phyloP scores from a whole-genome alignment of 2,329 filamentous ascomycete genomes.

The Daldinia eschscholtzii region DNA sequence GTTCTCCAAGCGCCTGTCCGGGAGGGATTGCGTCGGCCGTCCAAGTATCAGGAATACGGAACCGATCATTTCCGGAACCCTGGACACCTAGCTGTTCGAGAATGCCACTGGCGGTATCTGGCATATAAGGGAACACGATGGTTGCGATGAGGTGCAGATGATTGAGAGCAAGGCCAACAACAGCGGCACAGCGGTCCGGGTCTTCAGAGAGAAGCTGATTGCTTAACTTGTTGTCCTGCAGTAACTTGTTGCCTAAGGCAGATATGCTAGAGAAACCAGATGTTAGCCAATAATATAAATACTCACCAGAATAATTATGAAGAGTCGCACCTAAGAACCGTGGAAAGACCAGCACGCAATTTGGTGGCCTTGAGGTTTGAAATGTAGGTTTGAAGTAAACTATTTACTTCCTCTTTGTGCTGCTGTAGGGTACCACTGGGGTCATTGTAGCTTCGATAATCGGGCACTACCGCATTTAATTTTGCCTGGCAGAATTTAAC shows the following conservation, averaged over 20 bases:
- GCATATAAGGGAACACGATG: slow-evolving; percentile 87
- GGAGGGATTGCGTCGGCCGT: slow-evolving; percentile 70
- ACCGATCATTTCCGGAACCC: slow-evolving; percentile 42
- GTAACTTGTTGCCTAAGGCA: slow-evolving; percentile 60
- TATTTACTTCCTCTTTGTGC: slow-evolving; percentile 73
- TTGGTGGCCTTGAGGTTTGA: slow-evolving; percentile 77
- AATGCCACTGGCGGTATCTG: slow-evolving; percentile 80
- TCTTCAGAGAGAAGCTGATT: slow-evolving; percentile 68
- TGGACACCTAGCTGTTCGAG: slow-evolving; percentile 78
- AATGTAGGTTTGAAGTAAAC: slow-evolving; percentile 74
- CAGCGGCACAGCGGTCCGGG: slow-evolving; percentile 66
- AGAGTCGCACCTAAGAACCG: slow-evolving; percentile 34
- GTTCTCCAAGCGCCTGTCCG: slow-evolving; percentile 84
- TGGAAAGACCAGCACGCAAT: slow-evolving; percentile 72
- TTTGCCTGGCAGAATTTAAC: slow-evolving; percentile 74
- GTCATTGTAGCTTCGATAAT: slow-evolving; percentile 59
- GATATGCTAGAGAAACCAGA: slow-evolving; percentile 38
- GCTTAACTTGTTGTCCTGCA: slow-evolving; percentile 66
- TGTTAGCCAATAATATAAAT: slow-evolving; percentile 23
- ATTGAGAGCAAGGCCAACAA: slow-evolving; percentile 86
- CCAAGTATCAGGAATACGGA: slow-evolving; percentile 77
- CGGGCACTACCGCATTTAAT: slow-evolving; percentile 71
- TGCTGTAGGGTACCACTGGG: slow-evolving; percentile 47
- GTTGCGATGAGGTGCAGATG: slow-evolving; percentile 84
- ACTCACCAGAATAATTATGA: not conserved